Conservation (phyloP, 2,329 filamentous ascomycete species). For the Colletotrichum cordylinicola region DNA sequence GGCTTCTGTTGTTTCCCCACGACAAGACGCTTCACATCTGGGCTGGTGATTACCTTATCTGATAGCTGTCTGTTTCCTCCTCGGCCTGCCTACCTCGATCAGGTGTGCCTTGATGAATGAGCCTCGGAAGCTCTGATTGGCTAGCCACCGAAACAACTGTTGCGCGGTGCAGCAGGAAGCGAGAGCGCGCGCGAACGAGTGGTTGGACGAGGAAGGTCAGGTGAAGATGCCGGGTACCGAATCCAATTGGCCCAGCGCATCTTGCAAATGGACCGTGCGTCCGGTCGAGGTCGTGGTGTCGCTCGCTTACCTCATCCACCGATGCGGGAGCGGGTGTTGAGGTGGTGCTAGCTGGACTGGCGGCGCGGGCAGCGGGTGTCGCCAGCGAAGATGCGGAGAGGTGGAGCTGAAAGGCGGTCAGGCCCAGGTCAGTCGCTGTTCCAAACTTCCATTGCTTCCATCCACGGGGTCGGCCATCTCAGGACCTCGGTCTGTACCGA, state of each 20-base stretch:
- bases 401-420: slow-evolving; percentile 17
- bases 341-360: not conserved
- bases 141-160: not conserved
- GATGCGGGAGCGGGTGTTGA: not conserved
- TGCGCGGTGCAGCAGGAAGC: not conserved
- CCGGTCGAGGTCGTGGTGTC: not conserved
- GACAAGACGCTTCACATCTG: not conserved
- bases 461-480: not conserved
- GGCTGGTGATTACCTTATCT: not conserved
- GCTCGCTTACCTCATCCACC: slow-evolving; percentile 8
- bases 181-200: not conserved
- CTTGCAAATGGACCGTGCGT: not conserved
- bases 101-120: not conserved
- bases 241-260: not conserved
- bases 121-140: not conserved
- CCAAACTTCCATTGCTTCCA: not conserved
- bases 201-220: not conserved
- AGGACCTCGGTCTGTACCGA: not conserved
- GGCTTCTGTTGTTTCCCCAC: not conserved
- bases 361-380: not conserved
- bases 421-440: not conserved
- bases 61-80: not conserved
- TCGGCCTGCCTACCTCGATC: not conserved
- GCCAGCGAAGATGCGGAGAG: not conserved
- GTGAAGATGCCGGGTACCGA: not conserved